These are phyloP conservation scores for Ascochyta pisi DNA, from an alignment of 2,329 filamentous ascomycete species.

Conservation along the genomic window DNA sequence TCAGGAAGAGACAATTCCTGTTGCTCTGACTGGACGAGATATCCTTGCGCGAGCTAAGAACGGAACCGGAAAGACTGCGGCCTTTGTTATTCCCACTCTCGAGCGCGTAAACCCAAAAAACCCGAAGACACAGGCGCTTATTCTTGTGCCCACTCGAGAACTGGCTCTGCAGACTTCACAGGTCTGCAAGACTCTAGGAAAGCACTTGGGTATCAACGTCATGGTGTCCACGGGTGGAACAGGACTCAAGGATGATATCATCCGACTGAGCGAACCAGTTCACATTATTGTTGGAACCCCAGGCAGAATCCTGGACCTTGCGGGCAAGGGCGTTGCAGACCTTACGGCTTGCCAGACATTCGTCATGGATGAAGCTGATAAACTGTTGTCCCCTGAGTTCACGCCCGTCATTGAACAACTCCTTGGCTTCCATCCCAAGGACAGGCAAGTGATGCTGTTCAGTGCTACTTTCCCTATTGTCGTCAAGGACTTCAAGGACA, in stretches of 20 bases:
- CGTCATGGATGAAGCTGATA: conserved; percentile 99
- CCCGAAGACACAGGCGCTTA: conserved; percentile 93
- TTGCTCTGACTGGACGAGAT: conserved; percentile 92
- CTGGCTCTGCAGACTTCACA: conserved; percentile 98
- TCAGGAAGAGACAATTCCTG: conserved; percentile 98
- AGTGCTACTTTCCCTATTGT: conserved; percentile 97
- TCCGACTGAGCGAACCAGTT: conserved; percentile 90
- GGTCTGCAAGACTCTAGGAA: conserved; percentile 97
- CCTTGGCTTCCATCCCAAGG: conserved; percentile 92
- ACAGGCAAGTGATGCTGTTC: conserved; percentile 99
- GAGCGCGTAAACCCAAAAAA: conserved; percentile 97
- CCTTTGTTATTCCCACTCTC: conserved; percentile 94
- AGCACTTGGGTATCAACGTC: conserved; percentile 95
- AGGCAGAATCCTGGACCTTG: conserved; percentile 92
- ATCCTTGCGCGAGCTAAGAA: conserved; percentile 98
- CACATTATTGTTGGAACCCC: conserved; percentile 98
- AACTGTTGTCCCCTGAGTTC: conserved; percentile 94
- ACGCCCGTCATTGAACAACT: conserved; percentile 97
- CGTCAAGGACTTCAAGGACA: conserved; percentile 97
- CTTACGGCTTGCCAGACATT: conserved; percentile 96
- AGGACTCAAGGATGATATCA: conserved; percentile 92
- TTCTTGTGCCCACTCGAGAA: conserved; percentile 95
- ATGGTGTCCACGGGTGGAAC: conserved; percentile 99
- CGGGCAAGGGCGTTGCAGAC: conserved; percentile 95
- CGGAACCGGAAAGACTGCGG: conserved; percentile 96